A percentile compares a stretch with the other conserved stretches of the same genome.
phyloP scores from a whole-genome alignment of 768 basidiomycete species.

The Fibroporia radiculosa region DNA sequence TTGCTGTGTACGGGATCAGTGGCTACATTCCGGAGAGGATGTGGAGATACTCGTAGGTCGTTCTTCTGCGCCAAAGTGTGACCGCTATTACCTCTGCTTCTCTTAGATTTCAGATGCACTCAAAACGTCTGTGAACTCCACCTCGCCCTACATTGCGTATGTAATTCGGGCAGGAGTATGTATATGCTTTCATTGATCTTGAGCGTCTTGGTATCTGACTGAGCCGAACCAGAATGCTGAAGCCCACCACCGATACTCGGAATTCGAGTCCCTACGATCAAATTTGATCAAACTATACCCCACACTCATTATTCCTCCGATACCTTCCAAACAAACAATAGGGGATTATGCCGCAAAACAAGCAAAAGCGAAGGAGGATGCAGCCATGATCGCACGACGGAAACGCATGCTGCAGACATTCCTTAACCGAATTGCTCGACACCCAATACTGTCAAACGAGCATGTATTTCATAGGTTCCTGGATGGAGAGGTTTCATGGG shows the following conservation, averaged over 20 bases:
- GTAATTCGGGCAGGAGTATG: constrained; percentile 81
- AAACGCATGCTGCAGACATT: constrained; percentile 96
- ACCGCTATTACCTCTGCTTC: background rate
- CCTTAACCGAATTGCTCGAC: constrained; percentile 79
- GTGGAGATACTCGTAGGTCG: constrained; percentile 65
- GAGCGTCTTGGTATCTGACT: constrained; percentile 6
- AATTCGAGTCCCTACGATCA: constrained; percentile 89
- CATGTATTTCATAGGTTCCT: constrained; percentile 95
- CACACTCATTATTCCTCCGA: constrained; percentile 93
- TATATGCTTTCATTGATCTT: background rate
- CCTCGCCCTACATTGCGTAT: constrained; percentile 89
- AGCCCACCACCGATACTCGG: constrained; percentile 88
- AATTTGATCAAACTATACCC: constrained; percentile 86
- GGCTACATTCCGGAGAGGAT: constrained; percentile 77
- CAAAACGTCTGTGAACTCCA: constrained; percentile 88
- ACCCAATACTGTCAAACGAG: constrained; percentile 94
- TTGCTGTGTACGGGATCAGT: constrained; percentile 69
- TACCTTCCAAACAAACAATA: constrained; percentile 93
- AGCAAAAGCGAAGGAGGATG: constrained; percentile 94
- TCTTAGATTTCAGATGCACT: constrained; percentile 86
- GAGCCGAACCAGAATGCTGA: constrained; percentile 53
- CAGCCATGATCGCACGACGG: constrained; percentile 80
- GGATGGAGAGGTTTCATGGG: constrained; percentile 95
- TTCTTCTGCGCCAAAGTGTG: background rate
- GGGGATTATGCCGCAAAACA: constrained; percentile 97